A percentile compares a stretch with the other conserved stretches of the same genome.
phyloP scores from a whole-genome alignment of 116 monocot species.

The Papilionanthe hybrid region DNA sequence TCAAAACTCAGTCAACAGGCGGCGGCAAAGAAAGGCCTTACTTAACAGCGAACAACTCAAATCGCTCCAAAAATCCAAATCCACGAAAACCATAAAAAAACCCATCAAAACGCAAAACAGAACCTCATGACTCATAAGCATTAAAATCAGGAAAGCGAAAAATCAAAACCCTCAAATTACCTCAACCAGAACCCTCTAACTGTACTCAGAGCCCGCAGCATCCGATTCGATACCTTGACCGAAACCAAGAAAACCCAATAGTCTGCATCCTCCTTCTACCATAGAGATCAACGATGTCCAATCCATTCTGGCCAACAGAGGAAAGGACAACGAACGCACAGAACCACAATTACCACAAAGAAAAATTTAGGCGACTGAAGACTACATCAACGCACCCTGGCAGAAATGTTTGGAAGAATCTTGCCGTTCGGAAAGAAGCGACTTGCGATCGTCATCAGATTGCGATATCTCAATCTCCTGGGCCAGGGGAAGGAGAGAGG shows the following conservation, averaged over 20 bases:
- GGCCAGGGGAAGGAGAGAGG: not conserved
- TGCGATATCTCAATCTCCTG: conserved; percentile 8
- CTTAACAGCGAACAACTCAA: not conserved
- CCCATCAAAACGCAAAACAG: not conserved
- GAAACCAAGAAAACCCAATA: not conserved
- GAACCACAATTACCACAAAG: not conserved
- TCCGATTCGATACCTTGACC: not conserved
- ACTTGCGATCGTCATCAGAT: conserved; percentile 4
- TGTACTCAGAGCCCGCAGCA: not conserved
- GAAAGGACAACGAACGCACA: not conserved
- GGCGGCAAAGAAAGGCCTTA: not conserved
- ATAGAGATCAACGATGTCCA: not conserved
- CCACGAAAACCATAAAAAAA: not conserved
- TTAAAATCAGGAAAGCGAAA: not conserved
- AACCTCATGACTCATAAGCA: not conserved
- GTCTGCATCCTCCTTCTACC: not conserved
- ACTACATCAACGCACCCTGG: conserved; percentile 1
- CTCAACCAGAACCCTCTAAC: not conserved
- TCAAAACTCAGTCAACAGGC: not conserved
- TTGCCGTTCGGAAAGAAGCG: not conserved
- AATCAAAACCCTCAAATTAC: not conserved
- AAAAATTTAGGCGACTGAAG: conserved; percentile 1
- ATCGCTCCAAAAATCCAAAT: not conserved
- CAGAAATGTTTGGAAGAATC: conserved; percentile 5
- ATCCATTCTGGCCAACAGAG: conserved; percentile 1